Evolutionary conservation across 495 filamentous ascomycete species (phyloP), one percentile per base, ranked within the genome.

Genomic region (Penicillium lagena): DNA sequence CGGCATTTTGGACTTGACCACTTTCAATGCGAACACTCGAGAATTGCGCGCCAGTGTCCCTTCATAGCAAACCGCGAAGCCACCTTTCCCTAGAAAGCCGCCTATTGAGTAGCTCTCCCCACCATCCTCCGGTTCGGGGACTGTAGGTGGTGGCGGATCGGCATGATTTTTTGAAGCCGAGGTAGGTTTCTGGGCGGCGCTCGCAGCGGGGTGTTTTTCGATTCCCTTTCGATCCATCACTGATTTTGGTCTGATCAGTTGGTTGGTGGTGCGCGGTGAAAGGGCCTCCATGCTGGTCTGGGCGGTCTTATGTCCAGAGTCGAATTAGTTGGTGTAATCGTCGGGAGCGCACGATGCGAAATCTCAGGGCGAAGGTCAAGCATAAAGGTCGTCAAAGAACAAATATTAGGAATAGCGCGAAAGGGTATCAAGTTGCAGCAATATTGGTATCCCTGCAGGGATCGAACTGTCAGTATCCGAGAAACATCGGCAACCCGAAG

Each of bases 31-130:
- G 52, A 82, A 89, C 33, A 80, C 74, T 40, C 82, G 80, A 47
- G 72, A 77, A 37, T 78, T 80, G 7, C 79, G 77, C 15, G 76
- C 63, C 35, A 88, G 61, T 44, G 83, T 79, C 3, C 88, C 93
- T 37, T 85, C 72, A 49, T 85, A 93, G 63, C 93, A 96, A 27
- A 95, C 85, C 13, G 93, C 93, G 59, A 98, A 98, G 0, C 93
- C 93, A 36, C 93, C 93, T 67, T 93, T 96, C 0, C 93, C 93
- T 35, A 98, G 70, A 42, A 86, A 80, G 34, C 71, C 76, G n/a
- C 91, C 93, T 7, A 89, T 86, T 33, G 80, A 76, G 70, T 96
- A 98, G 40, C 79, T 74, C 47, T 87, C 82, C 40, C 85, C 82
- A 66, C 85, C 75, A 53, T 77, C 75, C 33, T 80, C 77, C 43